A percentile compares a stretch with the other conserved stretches of the same genome.
Conservation (phyloP, 768 basidiomycete genomes). For the Chalciporus piperatus region DNA sequence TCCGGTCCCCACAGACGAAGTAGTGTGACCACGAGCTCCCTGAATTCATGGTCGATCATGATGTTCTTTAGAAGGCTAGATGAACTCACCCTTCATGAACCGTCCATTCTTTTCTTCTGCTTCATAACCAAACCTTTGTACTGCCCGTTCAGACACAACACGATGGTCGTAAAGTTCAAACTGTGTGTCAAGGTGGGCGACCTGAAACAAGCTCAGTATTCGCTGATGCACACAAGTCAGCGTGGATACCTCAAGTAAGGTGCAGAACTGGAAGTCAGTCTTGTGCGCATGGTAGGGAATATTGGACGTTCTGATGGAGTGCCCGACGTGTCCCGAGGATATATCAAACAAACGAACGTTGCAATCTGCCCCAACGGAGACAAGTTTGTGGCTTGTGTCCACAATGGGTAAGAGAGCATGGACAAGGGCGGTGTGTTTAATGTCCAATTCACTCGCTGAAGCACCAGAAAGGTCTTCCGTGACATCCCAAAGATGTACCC, state of each 20-base stretch:
- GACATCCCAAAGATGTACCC: slow-evolving; percentile 47
- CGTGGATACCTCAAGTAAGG: slow-evolving; percentile 41
- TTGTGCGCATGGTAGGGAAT: slow-evolving; percentile 42
- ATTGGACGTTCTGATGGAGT: slow-evolving; percentile 42
- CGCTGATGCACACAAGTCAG: not conserved
- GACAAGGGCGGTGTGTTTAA: slow-evolving; percentile 43
- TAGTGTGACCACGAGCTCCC: slow-evolving; percentile 31
- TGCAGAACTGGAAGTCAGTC: slow-evolving; percentile 37
- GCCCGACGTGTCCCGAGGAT: slow-evolving; percentile 41
- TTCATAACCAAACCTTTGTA: slow-evolving; percentile 45
- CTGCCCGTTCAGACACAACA: slow-evolving; percentile 32
- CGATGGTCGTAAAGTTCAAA: slow-evolving; percentile 52
- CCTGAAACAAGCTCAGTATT: slow-evolving; percentile 26
- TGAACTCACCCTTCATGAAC: slow-evolving; percentile 42
- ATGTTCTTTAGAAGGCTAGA: slow-evolving; percentile 3
- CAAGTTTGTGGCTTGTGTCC: slow-evolving; percentile 46
- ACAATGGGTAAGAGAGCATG: slow-evolving; percentile 43
- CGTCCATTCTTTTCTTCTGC: slow-evolving; percentile 38
- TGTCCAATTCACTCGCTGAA: slow-evolving; percentile 30
- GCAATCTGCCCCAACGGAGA: slow-evolving; percentile 49
- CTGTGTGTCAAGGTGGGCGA: slow-evolving; percentile 49
- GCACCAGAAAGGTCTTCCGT: slow-evolving; percentile 32
- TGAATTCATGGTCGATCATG: slow-evolving; percentile 16
- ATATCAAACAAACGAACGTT: slow-evolving; percentile 45
- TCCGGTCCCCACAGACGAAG: slow-evolving; percentile 44